Evolutionary conservation across 345 rosid species (phyloP), one percentile per base, ranked within the genome.

Genomic region (Boechera stricta): DNA sequence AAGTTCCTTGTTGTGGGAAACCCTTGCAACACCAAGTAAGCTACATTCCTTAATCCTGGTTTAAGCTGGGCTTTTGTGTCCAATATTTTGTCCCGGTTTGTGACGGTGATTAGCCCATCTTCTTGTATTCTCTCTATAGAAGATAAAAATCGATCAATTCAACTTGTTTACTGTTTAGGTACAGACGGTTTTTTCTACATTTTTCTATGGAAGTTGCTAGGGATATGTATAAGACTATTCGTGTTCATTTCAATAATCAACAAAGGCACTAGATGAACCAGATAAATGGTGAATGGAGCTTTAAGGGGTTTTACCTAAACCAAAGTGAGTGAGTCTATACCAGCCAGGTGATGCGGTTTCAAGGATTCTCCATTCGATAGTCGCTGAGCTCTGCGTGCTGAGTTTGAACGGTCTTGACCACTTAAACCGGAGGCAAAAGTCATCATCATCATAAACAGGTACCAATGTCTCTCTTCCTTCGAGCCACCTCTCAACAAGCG

Each of bases 361-460:
- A 0, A 92, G 97, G 66, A 91, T 90, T 69, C 77, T 82, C 96
- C 97, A 94, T 73, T 89, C 87, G 5, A 93, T 82, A 6, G 87
- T 88, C 21, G 91, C 91, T 26, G 70, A 48, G 76, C 98, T 92
- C 31, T 67, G 79, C 2, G 87, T 31, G 52, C 96, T 92, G n/a
- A 92, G 79, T 78, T 71, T 89, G 3, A 84, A 80, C 58, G 92
- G 94, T 78, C 97, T 79, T 2, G 90, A 86, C 97, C 96, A 91
- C 53, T 69, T 88, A 67, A 90, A 91, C 10, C 82, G 79, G 16
- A 93, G 87, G 87, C 90, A 91, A 77, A 91, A 82, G 81, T 93
- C 94, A 33, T 93, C 94, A 1, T 91, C 97, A n/a, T n/a, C 98
- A 5, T 90, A 91, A 42, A 85, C 83, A 1, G 96, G 94, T 28